These are phyloP conservation scores for Botryotinia globosa DNA, from an alignment of 2,329 filamentous ascomycete genomes.

Conservation along the genomic window DNA sequence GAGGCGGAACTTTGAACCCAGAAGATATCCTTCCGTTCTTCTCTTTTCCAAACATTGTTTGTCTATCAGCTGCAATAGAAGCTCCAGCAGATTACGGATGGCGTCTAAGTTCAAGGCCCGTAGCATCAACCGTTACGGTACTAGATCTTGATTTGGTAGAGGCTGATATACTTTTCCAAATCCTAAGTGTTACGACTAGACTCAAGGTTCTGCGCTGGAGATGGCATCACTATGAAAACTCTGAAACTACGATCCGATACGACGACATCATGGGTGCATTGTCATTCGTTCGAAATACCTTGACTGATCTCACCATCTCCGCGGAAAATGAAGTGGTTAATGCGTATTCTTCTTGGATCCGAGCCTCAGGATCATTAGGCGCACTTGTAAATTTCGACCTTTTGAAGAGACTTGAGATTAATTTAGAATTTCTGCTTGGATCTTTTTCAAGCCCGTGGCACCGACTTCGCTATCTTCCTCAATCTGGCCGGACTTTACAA, in stretches of 20 bases:
- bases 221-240: not conserved
- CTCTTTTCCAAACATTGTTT: not conserved
- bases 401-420: not conserved
- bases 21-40: not conserved
- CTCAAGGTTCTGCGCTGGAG: not conserved
- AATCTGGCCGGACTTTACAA: not conserved
- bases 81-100: not conserved
- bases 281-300: not conserved
- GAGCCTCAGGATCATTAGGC: not conserved
- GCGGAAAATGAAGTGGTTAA: not conserved
- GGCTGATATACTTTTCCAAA: not conserved
- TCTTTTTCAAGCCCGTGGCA: not conserved
- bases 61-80: not conserved
- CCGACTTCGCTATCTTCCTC: not conserved
- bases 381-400: not conserved
- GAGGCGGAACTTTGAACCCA: no score
- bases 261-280: not conserved
- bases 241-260: not conserved
- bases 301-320: not conserved
- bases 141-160: not conserved
- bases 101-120: not conserved
- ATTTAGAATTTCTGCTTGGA: not conserved
- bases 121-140: not conserved
- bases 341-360: not conserved
- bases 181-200: not conserved